A percentile compares a stretch with the other conserved stretches of the same genome.
These are phyloP conservation scores for Fraxinus ornus DNA, from an alignment of 305 asterid species.

Conservation along the genomic window DNA sequence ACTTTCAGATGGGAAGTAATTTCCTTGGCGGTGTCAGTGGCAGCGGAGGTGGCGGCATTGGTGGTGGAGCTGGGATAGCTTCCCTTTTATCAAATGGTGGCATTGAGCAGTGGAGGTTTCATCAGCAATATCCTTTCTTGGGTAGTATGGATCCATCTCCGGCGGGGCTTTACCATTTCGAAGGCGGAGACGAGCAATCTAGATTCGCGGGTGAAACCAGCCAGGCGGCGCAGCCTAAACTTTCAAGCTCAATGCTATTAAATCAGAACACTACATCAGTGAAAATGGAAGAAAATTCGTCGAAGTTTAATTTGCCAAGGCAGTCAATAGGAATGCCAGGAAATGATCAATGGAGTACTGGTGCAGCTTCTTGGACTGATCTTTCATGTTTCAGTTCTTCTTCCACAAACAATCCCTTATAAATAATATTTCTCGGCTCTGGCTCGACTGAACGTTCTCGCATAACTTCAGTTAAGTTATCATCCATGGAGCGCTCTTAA, in stretches of 20 bases:
- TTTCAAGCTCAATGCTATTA: slow-evolving; percentile 5
- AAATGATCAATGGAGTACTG: slow-evolving; percentile 11
- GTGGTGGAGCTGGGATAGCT: slow-evolving; percentile 11
- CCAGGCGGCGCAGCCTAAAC: slow-evolving; percentile 4
- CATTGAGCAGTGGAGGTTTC: slow-evolving; percentile 15
- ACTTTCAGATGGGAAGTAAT: slow-evolving; percentile 28
- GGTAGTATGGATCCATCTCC: background rate
- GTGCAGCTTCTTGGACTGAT: slow-evolving; percentile 14
- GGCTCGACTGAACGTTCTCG: background rate
- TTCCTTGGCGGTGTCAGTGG: background rate
- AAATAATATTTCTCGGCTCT: background rate
- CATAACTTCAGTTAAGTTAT: background rate
- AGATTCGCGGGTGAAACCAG: slow-evolving; percentile 1
- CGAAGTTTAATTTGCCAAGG: background rate
- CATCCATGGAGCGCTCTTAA: background rate
- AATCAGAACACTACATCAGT: background rate
- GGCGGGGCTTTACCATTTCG: slow-evolving; percentile 22
- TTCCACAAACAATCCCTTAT: slow-evolving; percentile 1
- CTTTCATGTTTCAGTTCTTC: slow-evolving; percentile 1
- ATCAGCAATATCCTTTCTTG: slow-evolving; percentile 15
- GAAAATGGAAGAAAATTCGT: background rate
- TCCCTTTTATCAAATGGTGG: slow-evolving; percentile 7
- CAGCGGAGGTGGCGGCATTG: background rate
- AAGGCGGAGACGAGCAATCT: background rate
- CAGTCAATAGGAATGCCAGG: slow-evolving; percentile 9